Evolutionary conservation across 2,329 filamentous ascomycete species (phyloP), one percentile per base, ranked within the genome.

Genomic region (Eurotiales sp.): DNA sequence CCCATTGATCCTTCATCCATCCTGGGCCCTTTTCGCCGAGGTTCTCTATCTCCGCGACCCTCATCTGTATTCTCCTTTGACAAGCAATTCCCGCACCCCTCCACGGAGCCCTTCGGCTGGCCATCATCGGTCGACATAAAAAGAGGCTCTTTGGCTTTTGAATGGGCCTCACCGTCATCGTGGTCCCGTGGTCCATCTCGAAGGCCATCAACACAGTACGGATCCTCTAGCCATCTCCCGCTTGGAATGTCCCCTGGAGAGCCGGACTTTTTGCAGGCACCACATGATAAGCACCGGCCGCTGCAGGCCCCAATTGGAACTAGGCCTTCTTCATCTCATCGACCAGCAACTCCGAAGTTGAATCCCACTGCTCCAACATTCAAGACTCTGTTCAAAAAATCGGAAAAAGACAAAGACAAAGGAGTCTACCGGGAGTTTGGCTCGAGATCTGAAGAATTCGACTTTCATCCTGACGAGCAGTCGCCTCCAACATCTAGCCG

Each of bases 291-390:
- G 34, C 71, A 69, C 30, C 77, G 77, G 5, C 77, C 79, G 23
- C 72, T 80, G 2, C 80, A 84, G 54, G 81, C 80, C 3, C 82
- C 82, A 1, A 96, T 97, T 58, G 92, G 92, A 21, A 95, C 89
- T 42, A 84, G 85, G 3, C 89, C 87, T 67, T 67, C 79, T 61
- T 74, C 76, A 42, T 75, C 77, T 62, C 73, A 85, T 64, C 68
- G 84, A 67, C 72, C 71, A 47, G 63, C 76, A 36, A 74, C 84
- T 70, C 61, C 83, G 42, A 78, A 80, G 59, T 78, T 97, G 23
- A 97, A 99, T 61, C 93, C 93, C 7, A 82, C 88, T 6, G 93
- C 92, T 0, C 91, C 91, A 8, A 88, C 87, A 1, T 97, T 97
- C 66, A 92, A 87, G 70, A 85, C 80, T 8, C 80, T 84, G 32